Evolutionary conservation across 768 basidiomycete species (phyloP), one percentile per base, ranked within the genome.

Genomic region (Exidia glandulosa): DNA sequence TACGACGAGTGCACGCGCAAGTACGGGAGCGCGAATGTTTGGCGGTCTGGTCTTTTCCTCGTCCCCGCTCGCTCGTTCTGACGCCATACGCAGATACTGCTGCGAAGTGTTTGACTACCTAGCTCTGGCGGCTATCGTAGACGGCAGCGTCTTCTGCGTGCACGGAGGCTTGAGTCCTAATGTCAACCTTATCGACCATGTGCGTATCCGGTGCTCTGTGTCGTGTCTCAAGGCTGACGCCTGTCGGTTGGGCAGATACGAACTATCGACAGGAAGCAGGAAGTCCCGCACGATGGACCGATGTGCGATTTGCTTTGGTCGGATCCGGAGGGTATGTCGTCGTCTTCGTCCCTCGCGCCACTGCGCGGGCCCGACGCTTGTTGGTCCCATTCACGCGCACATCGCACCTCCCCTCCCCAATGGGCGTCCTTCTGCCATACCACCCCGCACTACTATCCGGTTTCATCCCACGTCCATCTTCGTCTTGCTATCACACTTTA

Each of bases 291-390:
- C 71, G 95, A 98, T 69, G 95, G 95, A 13, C 86, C 94, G 7
- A 97, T 98, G 95, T 98, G 95, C 68, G 95, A 98, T 74, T 77
- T 98, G 2, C 77, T 98, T n/a, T 98, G 95, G 95, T 96, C 94
- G 61, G 95, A 98, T 77, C 95, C 95, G 50, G 95, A 98, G 71
- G 94, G 94, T 94, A 59, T 64, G 80, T 69, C 65, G 56, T 33
- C 55, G 52, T 32, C 45, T 52, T 57, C 61, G 31, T 32, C n/a
- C 58, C 31, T 16, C 57, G 33, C 55, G 59, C 45, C 23, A n/a
- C n/a, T n/a, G n/a, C n/a, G n/a, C 60, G 60, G 23, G 6, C 25
- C 25, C 6, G 6, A 5, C 23, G 19, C 7, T 27, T 23, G 6
- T 9, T n/a, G 47, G 12, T 34, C 27, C 7, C 57, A 32, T 59